phyloP scores from a whole-genome alignment of 1,139 yeast species.

The Kodamaea suecica region DNA sequence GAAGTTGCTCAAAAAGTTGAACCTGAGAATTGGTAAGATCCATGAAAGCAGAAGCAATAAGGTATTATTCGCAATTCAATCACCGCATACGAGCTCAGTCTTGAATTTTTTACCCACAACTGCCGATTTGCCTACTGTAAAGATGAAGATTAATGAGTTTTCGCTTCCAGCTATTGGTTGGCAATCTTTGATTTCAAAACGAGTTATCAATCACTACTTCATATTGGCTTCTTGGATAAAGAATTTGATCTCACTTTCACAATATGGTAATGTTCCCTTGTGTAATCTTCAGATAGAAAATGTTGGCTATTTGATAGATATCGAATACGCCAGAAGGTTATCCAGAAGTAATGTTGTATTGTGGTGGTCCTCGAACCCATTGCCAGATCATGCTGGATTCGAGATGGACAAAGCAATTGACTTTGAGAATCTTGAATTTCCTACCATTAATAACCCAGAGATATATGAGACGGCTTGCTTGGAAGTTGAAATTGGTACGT shows the following conservation, averaged over 20 bases:
- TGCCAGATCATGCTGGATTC: constrained; percentile 84
- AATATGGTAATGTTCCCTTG: constrained; percentile 76
- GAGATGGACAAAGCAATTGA: constrained; percentile 58
- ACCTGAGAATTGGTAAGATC: constrained; percentile 51
- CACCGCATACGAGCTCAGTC: constrained; percentile 56
- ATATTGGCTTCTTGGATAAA: constrained; percentile 73
- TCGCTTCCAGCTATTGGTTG: constrained; percentile 80
- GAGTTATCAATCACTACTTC: constrained; percentile 68
- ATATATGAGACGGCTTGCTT: constrained; percentile 75
- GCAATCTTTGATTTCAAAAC: constrained; percentile 70
- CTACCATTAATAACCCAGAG: constrained; percentile 75
- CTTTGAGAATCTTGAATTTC: constrained; percentile 65
- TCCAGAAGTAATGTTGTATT: constrained; percentile 63
- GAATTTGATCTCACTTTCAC: constrained; percentile 62
- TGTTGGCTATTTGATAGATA: constrained; percentile 75
- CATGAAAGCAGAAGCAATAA: constrained; percentile 70
- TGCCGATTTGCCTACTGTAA: constrained; percentile 62
- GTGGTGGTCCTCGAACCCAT: constrained; percentile 90
- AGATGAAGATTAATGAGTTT: constrained; percentile 53
- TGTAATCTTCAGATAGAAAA: constrained; percentile 81
- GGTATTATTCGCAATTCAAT: constrained; percentile 67
- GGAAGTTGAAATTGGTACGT: constrained; percentile 75
- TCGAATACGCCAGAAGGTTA: constrained; percentile 79
- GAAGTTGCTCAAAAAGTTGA: constrained; percentile 53
- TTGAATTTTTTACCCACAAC: constrained; percentile 42